Evolutionary conservation across 1,139 yeast genomes (phyloP).

Genomic region (Yamadazyma diospyri): DNA sequence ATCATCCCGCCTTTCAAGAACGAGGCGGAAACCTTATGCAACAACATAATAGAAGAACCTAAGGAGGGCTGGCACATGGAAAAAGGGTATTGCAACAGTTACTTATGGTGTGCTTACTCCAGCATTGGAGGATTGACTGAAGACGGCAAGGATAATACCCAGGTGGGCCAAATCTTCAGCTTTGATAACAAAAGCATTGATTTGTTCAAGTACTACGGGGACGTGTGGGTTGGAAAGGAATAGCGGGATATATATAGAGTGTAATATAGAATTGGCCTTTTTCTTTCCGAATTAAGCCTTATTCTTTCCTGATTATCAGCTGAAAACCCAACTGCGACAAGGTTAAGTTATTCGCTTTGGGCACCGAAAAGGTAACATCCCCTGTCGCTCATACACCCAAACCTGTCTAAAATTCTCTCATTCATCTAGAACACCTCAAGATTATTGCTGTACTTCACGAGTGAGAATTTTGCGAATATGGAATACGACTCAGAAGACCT

Average conservation of each 20-base stretch:
- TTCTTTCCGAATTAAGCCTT: no score
- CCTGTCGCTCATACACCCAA: not conserved
- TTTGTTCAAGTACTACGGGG: slow-evolving; percentile 28
- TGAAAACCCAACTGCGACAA: no score
- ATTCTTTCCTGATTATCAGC: no score
- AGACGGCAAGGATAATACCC: slow-evolving; percentile 23
- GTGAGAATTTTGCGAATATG: slow-evolving; percentile 4
- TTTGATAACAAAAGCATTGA: slow-evolving; percentile 21
- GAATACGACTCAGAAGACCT: slow-evolving; percentile 14
- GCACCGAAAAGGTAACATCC: no score
- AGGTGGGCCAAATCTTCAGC: slow-evolving; percentile 22
- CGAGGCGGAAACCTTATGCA: slow-evolving; percentile 21
- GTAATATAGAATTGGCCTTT: not conserved
- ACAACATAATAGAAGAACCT: slow-evolving; percentile 27
- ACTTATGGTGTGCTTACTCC: slow-evolving; percentile 47
- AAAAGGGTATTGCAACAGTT: slow-evolving; percentile 33
- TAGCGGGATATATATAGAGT: slow-evolving; percentile 10
- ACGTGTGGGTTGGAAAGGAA: slow-evolving; percentile 33
- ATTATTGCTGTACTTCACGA: no score
- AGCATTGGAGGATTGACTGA: slow-evolving; percentile 32
- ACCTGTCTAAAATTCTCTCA: not conserved
- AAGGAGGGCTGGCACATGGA: slow-evolving; percentile 30
- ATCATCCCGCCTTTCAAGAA: slow-evolving; percentile 29
- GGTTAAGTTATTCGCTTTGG: no score
- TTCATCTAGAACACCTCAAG: not conserved